A percentile compares a stretch with the other conserved stretches of the same genome.
Conservation (phyloP, 331 rosid species). For the Spiraea crenata region DNA sequence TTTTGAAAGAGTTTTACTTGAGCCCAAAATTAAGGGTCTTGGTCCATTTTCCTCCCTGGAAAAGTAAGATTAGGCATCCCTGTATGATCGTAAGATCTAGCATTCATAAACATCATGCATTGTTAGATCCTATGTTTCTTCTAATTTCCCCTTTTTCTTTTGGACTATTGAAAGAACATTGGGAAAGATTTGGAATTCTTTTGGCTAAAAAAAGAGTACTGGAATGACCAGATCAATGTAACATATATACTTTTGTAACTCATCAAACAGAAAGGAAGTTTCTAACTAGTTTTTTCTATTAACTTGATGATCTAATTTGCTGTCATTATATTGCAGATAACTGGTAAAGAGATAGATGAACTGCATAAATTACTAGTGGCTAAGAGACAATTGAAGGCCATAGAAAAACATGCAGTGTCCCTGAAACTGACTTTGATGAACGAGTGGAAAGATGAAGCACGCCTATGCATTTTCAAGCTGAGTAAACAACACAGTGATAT, state of each 20-base stretch:
- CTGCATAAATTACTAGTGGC: neutral
- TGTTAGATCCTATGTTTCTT: neutral
- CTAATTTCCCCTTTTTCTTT: too few species aligned
- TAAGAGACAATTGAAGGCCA: slow-evolving; percentile 17
- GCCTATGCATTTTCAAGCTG: slow-evolving; percentile 22
- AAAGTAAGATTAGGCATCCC: neutral
- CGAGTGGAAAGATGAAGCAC: slow-evolving; percentile 28
- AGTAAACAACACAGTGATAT: neutral
- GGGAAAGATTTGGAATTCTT: slow-evolving; percentile 18
- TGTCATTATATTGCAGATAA: slow-evolving; percentile 11
- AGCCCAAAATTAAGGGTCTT: slow-evolving; percentile 20
- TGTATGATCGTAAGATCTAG: slow-evolving; percentile 22
- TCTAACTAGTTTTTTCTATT: neutral
- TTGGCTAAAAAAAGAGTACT: slow-evolving; percentile 20
- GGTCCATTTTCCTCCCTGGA: slow-evolving; percentile 28
- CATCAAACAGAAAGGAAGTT: neutral
- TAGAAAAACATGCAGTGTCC: slow-evolving; percentile 15
- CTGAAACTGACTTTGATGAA: slow-evolving; percentile 6
- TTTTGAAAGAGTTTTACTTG: slow-evolving; percentile 29
- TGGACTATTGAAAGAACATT: too few species aligned
- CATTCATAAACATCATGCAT: slow-evolving; percentile 19
- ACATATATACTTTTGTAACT: neutral
- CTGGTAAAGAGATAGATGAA: slow-evolving; percentile 14
- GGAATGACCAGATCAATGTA: slow-evolving; percentile 34
- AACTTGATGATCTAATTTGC: neutral